phyloP scores from a whole-genome alignment of 495 filamentous ascomycete genomes.

The Astrothelium macrocarpum region DNA sequence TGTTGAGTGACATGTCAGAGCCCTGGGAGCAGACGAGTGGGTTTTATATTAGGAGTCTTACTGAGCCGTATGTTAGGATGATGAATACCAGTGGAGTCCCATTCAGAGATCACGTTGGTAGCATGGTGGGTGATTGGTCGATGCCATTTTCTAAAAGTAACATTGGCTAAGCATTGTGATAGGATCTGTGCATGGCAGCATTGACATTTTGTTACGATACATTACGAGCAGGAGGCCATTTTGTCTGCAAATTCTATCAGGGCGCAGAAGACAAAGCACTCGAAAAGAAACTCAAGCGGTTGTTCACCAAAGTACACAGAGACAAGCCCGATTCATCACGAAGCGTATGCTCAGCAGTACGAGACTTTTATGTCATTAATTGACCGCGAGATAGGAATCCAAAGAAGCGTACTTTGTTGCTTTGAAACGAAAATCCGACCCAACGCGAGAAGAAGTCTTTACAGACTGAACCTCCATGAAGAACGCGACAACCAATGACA shows the following conservation, averaged over 20 bases:
- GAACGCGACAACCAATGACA: not conserved
- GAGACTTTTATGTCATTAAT: not conserved
- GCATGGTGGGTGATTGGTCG: slow-evolving; percentile 66
- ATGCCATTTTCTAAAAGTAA: not conserved
- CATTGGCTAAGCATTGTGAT: not conserved
- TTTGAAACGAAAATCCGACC: slow-evolving; percentile 46
- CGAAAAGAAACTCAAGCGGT: slow-evolving; percentile 56
- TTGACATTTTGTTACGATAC: slow-evolving; percentile 75
- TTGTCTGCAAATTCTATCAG: slow-evolving; percentile 97
- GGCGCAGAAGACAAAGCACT: slow-evolving; percentile 73
- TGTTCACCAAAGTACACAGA: slow-evolving; percentile 70
- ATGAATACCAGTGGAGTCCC: slow-evolving; percentile 91
- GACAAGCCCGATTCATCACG: slow-evolving; percentile 88
- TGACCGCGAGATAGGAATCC: slow-evolving; percentile 58
- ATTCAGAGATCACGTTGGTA: slow-evolving; percentile 83
- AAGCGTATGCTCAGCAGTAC: slow-evolving; percentile 47
- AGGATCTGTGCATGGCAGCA: slow-evolving; percentile 86
- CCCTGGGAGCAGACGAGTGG: slow-evolving; percentile 77
- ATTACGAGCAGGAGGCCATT: slow-evolving; percentile 70
- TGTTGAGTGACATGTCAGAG: slow-evolving; percentile 96
- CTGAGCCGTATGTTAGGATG: slow-evolving; percentile 91
- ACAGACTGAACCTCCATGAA: slow-evolving; percentile 14
- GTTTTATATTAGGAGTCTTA: slow-evolving; percentile 75
- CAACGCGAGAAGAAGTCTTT: slow-evolving; percentile 33
- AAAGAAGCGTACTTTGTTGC: slow-evolving; percentile 83